Base-by-base conservation (phyloP, 495 filamentous ascomycete genomes). In the Podospora australis region DNA sequence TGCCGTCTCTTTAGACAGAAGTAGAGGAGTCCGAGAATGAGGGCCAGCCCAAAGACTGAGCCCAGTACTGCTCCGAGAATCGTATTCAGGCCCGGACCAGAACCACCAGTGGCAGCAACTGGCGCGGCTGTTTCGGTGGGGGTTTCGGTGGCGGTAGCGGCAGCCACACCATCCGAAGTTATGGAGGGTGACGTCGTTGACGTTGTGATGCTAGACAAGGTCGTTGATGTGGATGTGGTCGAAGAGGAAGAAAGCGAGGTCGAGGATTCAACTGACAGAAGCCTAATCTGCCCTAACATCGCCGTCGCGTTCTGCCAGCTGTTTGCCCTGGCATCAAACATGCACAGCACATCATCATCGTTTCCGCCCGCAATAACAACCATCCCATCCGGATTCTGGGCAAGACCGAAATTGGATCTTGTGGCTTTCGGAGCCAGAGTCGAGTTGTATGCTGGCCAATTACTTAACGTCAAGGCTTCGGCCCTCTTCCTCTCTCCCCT, bases 51-150 rank as follows among this genome's bases (percentile, higher is more conserved):
- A 45, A 88, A 75, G 19, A 96, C 77, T 13, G 81, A 79, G 3
- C 90, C 89, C 1, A 98, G 75, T 1, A 85, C 84, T 30, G 83
- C 84, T 39, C 86, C 89, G 1, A 98, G 76, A 25, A 95, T 83
- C 14, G 73, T 57, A 14, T 63, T 65, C 24, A 51, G 41, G 32
- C 39, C 50, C 36, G 49, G 48, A 4, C 25, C 48, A 5, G 44
- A 39, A 19, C 29, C 28, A 2, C 30, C 46, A 23, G 45, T 40
- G 13, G 43, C 50, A 25, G 53, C 48, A 19, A 55, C 52, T 13
- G 52, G 42, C 2, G 35, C 51, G 28, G 54, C 39, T 6, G 62
- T 49, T 55, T 70, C 54, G 0, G 69, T 56, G 0, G 73, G 39
- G n/a, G 64, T 56, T 22, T 62, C 50, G n/a, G 67, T 56, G 14